Evolutionary conservation across 192 early-diverging fungal species (phyloP), one percentile per base, ranked within the genome.

Genomic region (Rhizophagus sp.): DNA sequence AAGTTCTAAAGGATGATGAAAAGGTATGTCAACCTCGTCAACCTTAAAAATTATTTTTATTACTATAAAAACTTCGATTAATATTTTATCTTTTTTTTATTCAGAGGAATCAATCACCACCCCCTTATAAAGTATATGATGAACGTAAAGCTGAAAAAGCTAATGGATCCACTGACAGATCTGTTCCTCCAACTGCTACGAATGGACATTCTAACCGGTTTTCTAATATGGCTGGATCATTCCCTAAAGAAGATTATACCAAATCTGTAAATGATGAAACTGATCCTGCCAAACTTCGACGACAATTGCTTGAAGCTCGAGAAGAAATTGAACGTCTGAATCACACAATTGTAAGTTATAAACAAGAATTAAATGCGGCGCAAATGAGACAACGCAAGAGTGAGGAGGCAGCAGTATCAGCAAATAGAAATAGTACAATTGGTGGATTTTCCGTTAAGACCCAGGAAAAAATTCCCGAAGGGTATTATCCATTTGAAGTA

Each of bases 311-410:
- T 52, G 77, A 78, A 68, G 34, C 66, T 27, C 25, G 61, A 36
- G 77, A 66, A 57, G 77, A 78, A 34, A 68, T 68, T 68, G 19
- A 19, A 27, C 36, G 66, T 7, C 22, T 78, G 11, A 78, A 69
- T 68, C 39, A 66, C 15, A 68, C 15, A 36, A 30, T 78, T 49
- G 77, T 69, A 10, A 78, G 7, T 27, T 78, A 69, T n/a, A 78
- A 78, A 30, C 65, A 50, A 36, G 77, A 78, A 19, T 78, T 78
- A 39, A 57, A 69, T 30, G 13, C 47, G 30, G 47, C 66, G 10
- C 77, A 68, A 30, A n/a, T 78, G 77, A 78, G 77, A 68, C 77
- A 78, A 33, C 64, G 77, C 19, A 78, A 69, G 47, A 78, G 39
- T 49, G 77, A 78, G 8, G 49, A 68, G 17, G 65, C 24, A 11